Conservation (phyloP, 345 rosid genomes). For the Diplotaxis tenuifolia region DNA sequence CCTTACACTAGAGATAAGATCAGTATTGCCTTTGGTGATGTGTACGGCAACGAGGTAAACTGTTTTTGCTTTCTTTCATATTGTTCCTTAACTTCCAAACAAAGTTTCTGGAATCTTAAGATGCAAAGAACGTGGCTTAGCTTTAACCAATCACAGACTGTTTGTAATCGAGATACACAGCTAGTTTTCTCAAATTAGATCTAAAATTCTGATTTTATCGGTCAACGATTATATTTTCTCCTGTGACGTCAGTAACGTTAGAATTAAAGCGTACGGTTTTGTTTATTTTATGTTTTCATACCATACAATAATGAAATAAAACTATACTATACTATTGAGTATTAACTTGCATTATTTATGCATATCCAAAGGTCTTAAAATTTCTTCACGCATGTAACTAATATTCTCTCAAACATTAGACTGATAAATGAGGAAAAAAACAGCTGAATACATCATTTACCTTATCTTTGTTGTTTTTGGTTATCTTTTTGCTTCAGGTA, state of each 20-base stretch:
- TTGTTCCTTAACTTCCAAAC: background rate
- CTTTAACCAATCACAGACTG: background rate
- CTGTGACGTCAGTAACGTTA: background rate
- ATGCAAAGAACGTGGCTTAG: background rate
- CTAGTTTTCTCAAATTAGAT: too few species aligned
- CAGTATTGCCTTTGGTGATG: conserved; percentile 69
- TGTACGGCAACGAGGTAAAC: conserved; percentile 63
- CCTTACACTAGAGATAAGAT: conserved; percentile 59
- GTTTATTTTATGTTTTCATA: background rate
- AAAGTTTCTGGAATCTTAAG: background rate
- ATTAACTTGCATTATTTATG: too few species aligned
- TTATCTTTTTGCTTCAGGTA: conserved; percentile 35
- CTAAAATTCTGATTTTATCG: background rate
- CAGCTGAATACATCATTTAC: too few species aligned
- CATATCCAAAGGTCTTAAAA: too few species aligned
- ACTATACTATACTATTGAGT: too few species aligned
- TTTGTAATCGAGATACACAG: background rate
- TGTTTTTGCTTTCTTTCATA: background rate
- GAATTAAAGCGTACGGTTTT: background rate
- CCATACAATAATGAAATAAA: background rate
- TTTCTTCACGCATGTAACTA: too few species aligned
- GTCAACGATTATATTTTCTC: background rate
- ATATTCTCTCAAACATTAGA: too few species aligned
- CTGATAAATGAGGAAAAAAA: too few species aligned
- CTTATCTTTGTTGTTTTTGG: too few species aligned